A percentile compares a stretch with the other conserved stretches of the same genome.
These are phyloP conservation scores for Orobanche coerulescens DNA, from an alignment of 257 asterid genomes.

Conservation along the genomic window DNA sequence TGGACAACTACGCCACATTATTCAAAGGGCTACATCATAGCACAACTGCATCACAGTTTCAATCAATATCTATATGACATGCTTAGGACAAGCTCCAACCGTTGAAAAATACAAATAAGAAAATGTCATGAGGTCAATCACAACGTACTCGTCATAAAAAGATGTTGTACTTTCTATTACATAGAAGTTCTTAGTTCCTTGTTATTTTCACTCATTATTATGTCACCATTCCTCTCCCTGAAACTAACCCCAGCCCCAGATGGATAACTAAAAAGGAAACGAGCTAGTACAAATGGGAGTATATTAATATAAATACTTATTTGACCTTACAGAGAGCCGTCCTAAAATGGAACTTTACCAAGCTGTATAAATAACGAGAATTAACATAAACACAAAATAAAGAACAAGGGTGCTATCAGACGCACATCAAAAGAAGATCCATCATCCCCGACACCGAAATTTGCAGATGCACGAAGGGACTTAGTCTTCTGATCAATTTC, in stretches of 20 bases:
- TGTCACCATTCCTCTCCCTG: background rate
- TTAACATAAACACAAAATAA: constrained; percentile 18
- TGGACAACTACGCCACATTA: background rate
- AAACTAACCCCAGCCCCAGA: background rate
- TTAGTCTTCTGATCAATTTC: constrained; percentile 63
- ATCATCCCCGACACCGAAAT: constrained; percentile 38
- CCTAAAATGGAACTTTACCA: constrained; percentile 1
- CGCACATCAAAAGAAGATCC: constrained; percentile 61
- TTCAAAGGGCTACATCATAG: background rate
- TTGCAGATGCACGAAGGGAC: constrained; percentile 48
- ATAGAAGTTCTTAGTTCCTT: background rate
- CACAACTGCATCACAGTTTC: background rate
- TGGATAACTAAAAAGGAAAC: background rate
- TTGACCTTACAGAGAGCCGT: background rate
- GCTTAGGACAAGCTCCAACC: background rate
- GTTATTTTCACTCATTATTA: background rate
- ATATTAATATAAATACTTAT: background rate
- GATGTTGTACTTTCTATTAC: background rate
- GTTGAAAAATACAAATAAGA: too few relatives aligned
- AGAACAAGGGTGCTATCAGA: constrained; percentile 22
- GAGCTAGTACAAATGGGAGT: background rate
- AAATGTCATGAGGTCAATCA: too few relatives aligned
- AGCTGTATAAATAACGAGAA: constrained; percentile 3
- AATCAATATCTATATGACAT: background rate
- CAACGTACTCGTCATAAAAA: background rate